These are phyloP conservation scores for Exophiala lecanii-corni DNA, from an alignment of 2,329 filamentous ascomycete species.

Conservation along the genomic window DNA sequence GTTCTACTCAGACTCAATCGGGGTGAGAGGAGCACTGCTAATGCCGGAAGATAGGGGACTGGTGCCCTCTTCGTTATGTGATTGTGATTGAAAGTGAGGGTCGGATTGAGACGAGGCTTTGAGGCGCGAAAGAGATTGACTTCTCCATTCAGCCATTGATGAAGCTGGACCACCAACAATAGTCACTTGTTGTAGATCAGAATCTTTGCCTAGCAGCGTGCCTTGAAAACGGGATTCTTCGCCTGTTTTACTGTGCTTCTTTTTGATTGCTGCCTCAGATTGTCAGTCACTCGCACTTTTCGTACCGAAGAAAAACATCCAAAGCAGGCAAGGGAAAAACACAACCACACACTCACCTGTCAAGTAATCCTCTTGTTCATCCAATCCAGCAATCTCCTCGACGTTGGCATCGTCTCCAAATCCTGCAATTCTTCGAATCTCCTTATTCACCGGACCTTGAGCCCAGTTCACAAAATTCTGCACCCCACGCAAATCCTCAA, in stretches of 20 bases:
- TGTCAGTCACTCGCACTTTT: slow-evolving; percentile 7
- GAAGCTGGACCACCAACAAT: slow-evolving; percentile 72
- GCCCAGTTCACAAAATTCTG: slow-evolving; percentile 78
- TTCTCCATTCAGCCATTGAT: slow-evolving; percentile 62
- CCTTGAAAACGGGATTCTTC: slow-evolving; percentile 83
- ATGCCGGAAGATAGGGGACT: slow-evolving; percentile 23
- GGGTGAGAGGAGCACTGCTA: slow-evolving; percentile 21
- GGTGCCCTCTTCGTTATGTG: slow-evolving; percentile 8
- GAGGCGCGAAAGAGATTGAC: slow-evolving; percentile 5
- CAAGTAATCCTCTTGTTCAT: slow-evolving; percentile 64
- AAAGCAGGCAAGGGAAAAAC: no score
- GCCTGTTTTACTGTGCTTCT: slow-evolving; percentile 84
- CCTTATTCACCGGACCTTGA: slow-evolving; percentile 64
- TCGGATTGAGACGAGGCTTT: not conserved
- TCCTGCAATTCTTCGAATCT: slow-evolving; percentile 76
- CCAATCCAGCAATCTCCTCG: slow-evolving; percentile 42
- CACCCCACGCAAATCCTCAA: slow-evolving; percentile 71
- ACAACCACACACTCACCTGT: slow-evolving; percentile 54
- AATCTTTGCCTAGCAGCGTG: slow-evolving; percentile 71
- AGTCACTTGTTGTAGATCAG: slow-evolving; percentile 65
- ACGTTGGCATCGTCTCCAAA: slow-evolving; percentile 54
- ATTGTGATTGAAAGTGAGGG: not conserved
- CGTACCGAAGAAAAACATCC: no score
- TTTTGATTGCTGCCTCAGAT: slow-evolving; percentile 63
- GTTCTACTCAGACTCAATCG: slow-evolving; percentile 13